phyloP scores from a whole-genome alignment of 225 moss, liverwort and hornwort genomes.

The Polytrichum commune region DNA sequence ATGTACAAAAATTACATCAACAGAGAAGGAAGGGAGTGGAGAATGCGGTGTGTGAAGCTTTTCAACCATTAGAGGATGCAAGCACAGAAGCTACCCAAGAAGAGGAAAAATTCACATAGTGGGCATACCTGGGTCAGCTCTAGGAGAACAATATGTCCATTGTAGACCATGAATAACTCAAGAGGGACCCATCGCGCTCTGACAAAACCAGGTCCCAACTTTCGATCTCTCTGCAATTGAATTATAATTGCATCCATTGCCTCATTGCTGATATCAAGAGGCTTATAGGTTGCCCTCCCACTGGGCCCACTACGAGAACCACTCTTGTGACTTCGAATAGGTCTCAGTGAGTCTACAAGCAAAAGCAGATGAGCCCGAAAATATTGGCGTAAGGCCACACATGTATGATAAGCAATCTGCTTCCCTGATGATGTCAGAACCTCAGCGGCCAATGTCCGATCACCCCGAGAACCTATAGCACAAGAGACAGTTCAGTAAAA shows the following conservation, averaged over 20 bases:
- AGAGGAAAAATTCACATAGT: too few relatives aligned
- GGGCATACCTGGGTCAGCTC: conserved; percentile 88
- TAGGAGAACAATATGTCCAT: conserved; percentile 83
- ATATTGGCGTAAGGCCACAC: conserved; percentile 88
- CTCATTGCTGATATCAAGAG: conserved; percentile 93
- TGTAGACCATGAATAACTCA: conserved; percentile 82
- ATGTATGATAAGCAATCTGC: conserved; percentile 93
- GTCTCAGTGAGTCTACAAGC: conserved; percentile 83
- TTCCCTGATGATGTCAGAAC: conserved; percentile 96
- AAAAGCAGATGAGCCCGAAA: conserved; percentile 89
- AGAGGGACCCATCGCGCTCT: conserved; percentile 81
- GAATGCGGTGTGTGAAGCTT: too few relatives aligned
- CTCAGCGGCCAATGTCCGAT: conserved; percentile 89
- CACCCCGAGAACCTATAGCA: conserved; percentile 55
- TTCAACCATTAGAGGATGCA: too few relatives aligned
- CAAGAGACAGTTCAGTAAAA: neutral
- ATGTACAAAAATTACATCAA: too few relatives aligned
- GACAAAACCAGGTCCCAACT: conserved; percentile 96
- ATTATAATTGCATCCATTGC: conserved; percentile 91
- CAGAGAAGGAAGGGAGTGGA: too few relatives aligned
- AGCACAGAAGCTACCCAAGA: too few relatives aligned
- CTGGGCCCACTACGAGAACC: conserved; percentile 76
- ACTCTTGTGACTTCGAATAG: conserved; percentile 83
- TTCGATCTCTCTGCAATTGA: conserved; percentile 94
- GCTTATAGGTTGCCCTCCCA: conserved; percentile 87